Evolutionary conservation across 768 basidiomycete species (phyloP).

Genomic region (Phaffia tasmanica): DNA sequence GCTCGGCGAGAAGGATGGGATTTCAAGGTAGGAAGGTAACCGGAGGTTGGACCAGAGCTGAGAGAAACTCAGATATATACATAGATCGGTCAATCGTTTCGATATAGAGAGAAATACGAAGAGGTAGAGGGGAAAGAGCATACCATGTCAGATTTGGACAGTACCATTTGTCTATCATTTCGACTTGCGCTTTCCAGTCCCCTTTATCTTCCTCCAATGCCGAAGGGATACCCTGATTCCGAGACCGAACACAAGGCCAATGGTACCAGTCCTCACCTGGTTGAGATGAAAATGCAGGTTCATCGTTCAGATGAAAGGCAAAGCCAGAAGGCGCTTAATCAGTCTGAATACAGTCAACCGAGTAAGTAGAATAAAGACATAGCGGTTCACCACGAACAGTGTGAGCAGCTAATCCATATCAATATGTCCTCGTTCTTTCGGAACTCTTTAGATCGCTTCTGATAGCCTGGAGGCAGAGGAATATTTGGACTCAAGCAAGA

Average conservation of each 20-base stretch:
- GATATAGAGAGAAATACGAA: background rate
- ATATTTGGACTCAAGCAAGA: background rate
- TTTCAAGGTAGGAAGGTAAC: too few relatives aligned
- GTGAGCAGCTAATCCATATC: slow-evolving; percentile 6
- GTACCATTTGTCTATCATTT: slow-evolving; percentile 24
- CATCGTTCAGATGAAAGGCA: background rate
- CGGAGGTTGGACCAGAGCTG: background rate
- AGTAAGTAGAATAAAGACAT: too few relatives aligned
- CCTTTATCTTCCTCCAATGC: slow-evolving; percentile 2
- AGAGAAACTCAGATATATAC: background rate
- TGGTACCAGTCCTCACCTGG: slow-evolving; percentile 22
- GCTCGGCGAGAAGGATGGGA: too few relatives aligned
- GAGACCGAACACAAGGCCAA: slow-evolving; percentile 16
- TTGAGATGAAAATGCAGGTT: background rate
- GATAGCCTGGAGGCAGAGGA: background rate
- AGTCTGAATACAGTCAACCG: background rate
- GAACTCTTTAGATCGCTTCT: background rate
- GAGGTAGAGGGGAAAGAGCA: background rate
- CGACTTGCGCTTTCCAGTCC: slow-evolving; percentile 12
- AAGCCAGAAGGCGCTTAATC: background rate
- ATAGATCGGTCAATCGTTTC: background rate
- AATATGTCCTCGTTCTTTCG: background rate
- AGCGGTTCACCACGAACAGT: slow-evolving; percentile 1
- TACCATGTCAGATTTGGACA: slow-evolving; percentile 13
- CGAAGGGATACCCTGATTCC: background rate